Conservation (phyloP, 2,329 filamentous ascomycete species). For the Geosmithia flava region DNA sequence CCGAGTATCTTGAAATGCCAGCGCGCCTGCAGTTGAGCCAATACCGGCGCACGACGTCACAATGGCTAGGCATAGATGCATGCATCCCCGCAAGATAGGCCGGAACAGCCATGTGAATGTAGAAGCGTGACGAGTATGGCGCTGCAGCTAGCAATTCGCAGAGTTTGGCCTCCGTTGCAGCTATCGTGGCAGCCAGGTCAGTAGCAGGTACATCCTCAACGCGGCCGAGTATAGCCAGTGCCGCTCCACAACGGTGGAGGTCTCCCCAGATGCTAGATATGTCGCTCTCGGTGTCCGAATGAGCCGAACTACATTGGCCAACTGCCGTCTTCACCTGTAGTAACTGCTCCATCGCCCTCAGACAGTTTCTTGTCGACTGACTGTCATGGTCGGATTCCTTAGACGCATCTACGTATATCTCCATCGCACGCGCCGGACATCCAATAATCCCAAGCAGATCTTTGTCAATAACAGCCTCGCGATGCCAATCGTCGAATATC, state of each 20-base stretch:
- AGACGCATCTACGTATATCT: conserved; percentile 19
- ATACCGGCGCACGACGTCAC: conserved; percentile 19
- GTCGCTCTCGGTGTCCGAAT: conserved; percentile 6
- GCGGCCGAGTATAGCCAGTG: background rate
- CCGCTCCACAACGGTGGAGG: conserved; percentile 14
- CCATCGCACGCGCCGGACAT: conserved; percentile 21
- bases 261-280: conserved; percentile 10
- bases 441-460: conserved; percentile 23
- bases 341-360: conserved; percentile 13
- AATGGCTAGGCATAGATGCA: conserved; percentile 17
- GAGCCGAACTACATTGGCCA: background rate
- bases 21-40: conserved; percentile 23
- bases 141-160: conserved; percentile 19
- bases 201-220: background rate
- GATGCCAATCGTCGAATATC: conserved; percentile 29
- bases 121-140: conserved; percentile 19
- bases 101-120: conserved; percentile 23
- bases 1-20: conserved; percentile 21
- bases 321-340: conserved; percentile 4
- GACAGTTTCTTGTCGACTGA: conserved; percentile 4
- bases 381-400: conserved; percentile 6
- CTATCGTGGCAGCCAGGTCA: conserved; percentile 7
- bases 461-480: conserved; percentile 14
- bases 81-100: conserved; percentile 23
- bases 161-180: conserved; percentile 17